Evolutionary conservation across 805 yeast genomes (phyloP).

Genomic region (Isabelozyma heimii): DNA sequence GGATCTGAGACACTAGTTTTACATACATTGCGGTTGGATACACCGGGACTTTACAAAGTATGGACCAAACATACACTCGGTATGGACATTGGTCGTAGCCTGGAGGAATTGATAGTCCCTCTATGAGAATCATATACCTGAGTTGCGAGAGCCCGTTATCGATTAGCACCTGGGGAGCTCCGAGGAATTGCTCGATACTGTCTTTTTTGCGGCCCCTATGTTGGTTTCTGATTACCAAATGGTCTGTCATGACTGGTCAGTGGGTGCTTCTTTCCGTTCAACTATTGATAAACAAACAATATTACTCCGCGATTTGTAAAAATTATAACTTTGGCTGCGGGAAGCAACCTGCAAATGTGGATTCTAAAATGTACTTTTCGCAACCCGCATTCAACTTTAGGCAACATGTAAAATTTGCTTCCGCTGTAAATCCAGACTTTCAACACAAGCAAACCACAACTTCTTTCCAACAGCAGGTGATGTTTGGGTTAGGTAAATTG

Average conservation of each 20-base stretch:
- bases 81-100: constrained; percentile 61
- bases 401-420: too few relatives aligned
- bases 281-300: too few relatives aligned
- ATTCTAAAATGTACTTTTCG: too few relatives aligned
- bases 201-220: constrained; percentile 25
- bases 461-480: constrained; percentile 5
- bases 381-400: too few relatives aligned
- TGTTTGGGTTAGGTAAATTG: constrained; percentile 63
- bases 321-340: too few relatives aligned
- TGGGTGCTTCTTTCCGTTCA: background rate
- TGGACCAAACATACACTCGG: constrained; percentile 78
- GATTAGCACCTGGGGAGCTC: constrained; percentile 32
- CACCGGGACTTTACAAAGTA: constrained; percentile 63
- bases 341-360: too few relatives aligned
- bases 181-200: constrained; percentile 35
- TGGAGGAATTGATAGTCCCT: constrained; percentile 38
- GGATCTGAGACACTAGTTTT: constrained; percentile 51
- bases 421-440: too few relatives aligned
- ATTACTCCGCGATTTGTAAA: too few relatives aligned
- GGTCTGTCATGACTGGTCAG: background rate
- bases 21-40: constrained; percentile 55
- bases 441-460: background rate
- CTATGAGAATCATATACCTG: constrained; percentile 38
- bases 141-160: constrained; percentile 35
- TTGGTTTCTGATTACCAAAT: background rate